Evolutionary conservation across 1,284 basidiomycete genomes (phyloP).

Genomic region (Papiliotrema laurentii): DNA sequence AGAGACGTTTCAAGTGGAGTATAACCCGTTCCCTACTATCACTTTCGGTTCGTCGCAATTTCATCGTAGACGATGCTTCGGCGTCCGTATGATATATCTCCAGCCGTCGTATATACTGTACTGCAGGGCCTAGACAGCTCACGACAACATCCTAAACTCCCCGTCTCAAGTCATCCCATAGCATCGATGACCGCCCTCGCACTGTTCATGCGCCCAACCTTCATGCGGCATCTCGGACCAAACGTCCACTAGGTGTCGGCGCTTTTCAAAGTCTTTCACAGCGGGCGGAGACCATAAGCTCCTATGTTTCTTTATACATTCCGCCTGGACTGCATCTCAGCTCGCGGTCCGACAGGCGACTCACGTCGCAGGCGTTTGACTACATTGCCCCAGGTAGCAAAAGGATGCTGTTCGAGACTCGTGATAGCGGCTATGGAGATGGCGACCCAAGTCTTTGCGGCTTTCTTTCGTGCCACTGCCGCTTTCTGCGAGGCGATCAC

Average conservation of each 20-base stretch:
- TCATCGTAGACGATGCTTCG: too few species aligned
- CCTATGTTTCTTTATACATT: not conserved
- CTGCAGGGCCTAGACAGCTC: too few species aligned
- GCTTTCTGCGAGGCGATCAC: not conserved
- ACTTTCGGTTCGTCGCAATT: too few species aligned
- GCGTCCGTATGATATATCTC: too few species aligned
- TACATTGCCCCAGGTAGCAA: not conserved
- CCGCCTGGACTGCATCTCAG: not conserved
- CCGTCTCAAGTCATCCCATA: not conserved
- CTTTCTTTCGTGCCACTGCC: not conserved
- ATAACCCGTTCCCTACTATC: too few species aligned
- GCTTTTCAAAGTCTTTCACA: not conserved
- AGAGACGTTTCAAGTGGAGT: too few species aligned
- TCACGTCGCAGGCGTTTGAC: conserved; percentile 1
- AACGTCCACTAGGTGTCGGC: not conserved
- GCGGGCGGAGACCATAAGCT: not conserved
- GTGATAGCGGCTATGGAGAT: not conserved
- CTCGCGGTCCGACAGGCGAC: not conserved
- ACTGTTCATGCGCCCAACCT: not conserved
- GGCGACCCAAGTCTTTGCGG: not conserved
- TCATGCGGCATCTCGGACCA: not conserved
- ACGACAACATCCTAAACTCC: too few species aligned
- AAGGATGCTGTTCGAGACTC: not conserved
- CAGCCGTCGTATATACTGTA: too few species aligned
- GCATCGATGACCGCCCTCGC: not conserved